These are phyloP conservation scores for Blastobotrys petasosporus DNA, from an alignment of 1,139 yeast genomes.

Conservation along the genomic window DNA sequence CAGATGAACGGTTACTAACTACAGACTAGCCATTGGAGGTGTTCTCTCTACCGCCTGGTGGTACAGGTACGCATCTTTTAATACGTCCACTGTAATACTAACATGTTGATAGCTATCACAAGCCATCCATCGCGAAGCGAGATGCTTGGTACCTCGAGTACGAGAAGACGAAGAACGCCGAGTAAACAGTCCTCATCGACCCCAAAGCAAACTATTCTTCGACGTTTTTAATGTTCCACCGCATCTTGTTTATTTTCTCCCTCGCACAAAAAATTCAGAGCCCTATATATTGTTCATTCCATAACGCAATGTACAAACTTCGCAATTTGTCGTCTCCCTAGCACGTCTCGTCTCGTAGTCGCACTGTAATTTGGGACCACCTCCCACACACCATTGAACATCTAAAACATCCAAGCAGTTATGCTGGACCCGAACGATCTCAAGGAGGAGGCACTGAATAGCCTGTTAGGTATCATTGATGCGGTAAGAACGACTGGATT, in stretches of 20 bases:
- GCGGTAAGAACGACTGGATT: constrained; percentile 20
- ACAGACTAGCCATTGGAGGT: constrained; percentile 40
- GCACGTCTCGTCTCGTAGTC: neutral
- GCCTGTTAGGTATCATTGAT: constrained; percentile 31
- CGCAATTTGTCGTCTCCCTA: neutral
- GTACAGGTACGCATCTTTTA: constrained; percentile 39
- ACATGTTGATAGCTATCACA: constrained; percentile 46
- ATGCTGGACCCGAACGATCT: constrained; percentile 23
- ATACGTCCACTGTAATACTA: neutral
- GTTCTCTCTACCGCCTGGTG: constrained; percentile 59
- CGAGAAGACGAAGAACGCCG: constrained; percentile 62
- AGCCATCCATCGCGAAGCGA: constrained; percentile 62
- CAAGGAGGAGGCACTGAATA: constrained; percentile 28
- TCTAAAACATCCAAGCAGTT: neutral
- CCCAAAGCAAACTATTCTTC: no score
- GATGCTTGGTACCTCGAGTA: constrained; percentile 80
- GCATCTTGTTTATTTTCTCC: no score
- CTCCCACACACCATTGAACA: neutral
- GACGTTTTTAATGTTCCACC: no score
- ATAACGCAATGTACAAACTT: no score
- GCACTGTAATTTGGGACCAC: neutral
- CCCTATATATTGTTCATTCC: no score
- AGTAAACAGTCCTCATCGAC: constrained; percentile 8
- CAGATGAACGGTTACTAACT: neutral
- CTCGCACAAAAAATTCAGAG: no score